A percentile compares a stretch with the other conserved stretches of the same genome.
Conservation (phyloP, 148 eudicot genomes). For the Cornus florida region DNA sequence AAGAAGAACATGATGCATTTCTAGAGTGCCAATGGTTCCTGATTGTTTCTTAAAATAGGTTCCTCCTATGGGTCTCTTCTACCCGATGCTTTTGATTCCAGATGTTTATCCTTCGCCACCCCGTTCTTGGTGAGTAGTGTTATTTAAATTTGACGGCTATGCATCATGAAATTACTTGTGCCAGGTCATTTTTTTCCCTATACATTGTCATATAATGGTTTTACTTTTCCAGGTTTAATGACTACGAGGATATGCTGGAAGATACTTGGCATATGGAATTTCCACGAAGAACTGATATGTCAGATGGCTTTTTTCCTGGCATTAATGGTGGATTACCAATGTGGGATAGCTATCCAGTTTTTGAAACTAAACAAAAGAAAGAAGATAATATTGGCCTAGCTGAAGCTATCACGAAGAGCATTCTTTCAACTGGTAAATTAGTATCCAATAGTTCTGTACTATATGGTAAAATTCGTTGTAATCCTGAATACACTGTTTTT, state of each 20-base stretch:
- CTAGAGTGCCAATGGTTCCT: conserved; percentile 11
- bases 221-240: conserved; percentile 65
- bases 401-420: conserved; percentile 96
- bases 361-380: conserved; percentile 60
- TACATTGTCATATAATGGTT: not conserved
- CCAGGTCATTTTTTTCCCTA: conserved; percentile 1
- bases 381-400: conserved; percentile 93
- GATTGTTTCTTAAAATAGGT: conserved; percentile 52
- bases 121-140: conserved; percentile 65
- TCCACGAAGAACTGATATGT: conserved; percentile 68
- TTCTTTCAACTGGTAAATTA: conserved; percentile 71
- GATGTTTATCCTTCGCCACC: conserved; percentile 98
- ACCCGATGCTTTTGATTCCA: conserved; percentile 91
- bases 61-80: conserved; percentile 98
- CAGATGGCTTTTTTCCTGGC: conserved; percentile 64
- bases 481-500: conserved; percentile 3
- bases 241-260: conserved; percentile 94
- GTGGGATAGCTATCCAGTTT: conserved; percentile 86
- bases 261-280: conserved; percentile 77
- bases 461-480: conserved; percentile 4
- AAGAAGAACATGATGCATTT: not conserved
- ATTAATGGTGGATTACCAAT: conserved; percentile 57
- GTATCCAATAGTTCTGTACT: not conserved
- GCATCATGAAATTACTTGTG: not conserved
- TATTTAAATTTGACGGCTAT: conserved; percentile 8